phyloP scores from a whole-genome alignment of 192 early-diverging fungal species.

The Backusella westeae region DNA sequence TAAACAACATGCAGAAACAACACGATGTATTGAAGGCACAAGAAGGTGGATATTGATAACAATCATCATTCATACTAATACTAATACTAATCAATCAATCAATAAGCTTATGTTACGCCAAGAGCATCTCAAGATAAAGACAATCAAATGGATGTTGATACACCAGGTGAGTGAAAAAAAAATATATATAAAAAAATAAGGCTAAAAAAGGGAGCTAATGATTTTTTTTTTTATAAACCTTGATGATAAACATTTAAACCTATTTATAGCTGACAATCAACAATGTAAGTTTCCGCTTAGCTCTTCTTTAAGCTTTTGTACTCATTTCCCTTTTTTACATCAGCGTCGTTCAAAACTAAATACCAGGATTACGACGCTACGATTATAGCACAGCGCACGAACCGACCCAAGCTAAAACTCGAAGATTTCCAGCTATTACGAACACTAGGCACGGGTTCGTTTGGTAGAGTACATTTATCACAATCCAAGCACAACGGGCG shows the following conservation, averaged over 20 bases:
- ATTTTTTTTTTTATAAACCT: not conserved
- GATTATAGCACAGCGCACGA: constrained; percentile 22
- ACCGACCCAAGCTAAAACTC: constrained; percentile 56
- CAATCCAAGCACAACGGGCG: constrained; percentile 73
- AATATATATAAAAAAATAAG: not conserved
- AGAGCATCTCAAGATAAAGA: constrained; percentile 11
- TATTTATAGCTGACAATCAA: not conserved
- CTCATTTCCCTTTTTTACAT: not conserved
- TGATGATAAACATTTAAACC: not conserved
- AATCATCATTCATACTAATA: too few relatives aligned
- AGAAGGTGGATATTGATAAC: not conserved
- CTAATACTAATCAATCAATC: constrained; percentile 1
- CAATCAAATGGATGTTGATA: constrained; percentile 10
- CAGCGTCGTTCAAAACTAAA: not conserved
- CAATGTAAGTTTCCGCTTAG: not conserved
- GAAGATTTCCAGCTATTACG: constrained; percentile 81
- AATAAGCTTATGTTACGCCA: constrained; percentile 11
- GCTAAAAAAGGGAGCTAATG: not conserved
- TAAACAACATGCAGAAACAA: not conserved
- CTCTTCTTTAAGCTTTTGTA: not conserved
- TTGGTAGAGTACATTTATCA: constrained; percentile 94
- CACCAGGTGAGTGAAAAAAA: not conserved
- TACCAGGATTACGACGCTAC: not conserved
- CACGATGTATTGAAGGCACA: not conserved
- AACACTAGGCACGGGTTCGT: constrained; percentile 94